A percentile compares a stretch with the other conserved stretches of the same genome.
Evolutionary conservation across 441 rosid genomes (phyloP).

Genomic region (Mallotus repandus): DNA sequence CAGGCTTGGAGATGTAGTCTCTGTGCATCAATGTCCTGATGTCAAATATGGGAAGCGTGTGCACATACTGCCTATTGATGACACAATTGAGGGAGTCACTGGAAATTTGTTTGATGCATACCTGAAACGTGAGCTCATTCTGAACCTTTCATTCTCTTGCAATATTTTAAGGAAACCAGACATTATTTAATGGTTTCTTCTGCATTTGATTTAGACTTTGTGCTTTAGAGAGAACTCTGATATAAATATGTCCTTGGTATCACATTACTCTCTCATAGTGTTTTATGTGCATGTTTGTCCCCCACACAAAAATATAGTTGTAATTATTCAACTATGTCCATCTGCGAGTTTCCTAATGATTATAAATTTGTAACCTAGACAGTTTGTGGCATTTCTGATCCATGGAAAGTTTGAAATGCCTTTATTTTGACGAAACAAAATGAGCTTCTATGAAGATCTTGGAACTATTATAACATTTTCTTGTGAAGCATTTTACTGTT

Average conservation of each 20-base stretch:
- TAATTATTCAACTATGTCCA: neutral
- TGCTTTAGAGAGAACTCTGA: neutral
- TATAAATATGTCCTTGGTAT: neutral
- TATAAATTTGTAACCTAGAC: neutral
- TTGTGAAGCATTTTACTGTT: neutral
- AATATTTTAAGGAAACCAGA: slow-evolving; percentile 17
- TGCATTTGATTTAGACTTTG: slow-evolving; percentile 18
- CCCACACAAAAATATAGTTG: neutral
- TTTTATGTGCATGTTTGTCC: neutral
- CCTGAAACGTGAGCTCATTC: slow-evolving; percentile 66
- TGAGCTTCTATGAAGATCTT: slow-evolving; percentile 10
- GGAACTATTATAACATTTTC: neutral
- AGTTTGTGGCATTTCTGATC: neutral
- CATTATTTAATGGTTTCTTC: neutral
- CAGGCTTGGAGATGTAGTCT: slow-evolving; percentile 88
- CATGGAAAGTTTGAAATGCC: neutral
- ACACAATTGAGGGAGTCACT: slow-evolving; percentile 86
- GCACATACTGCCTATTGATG: slow-evolving; percentile 85
- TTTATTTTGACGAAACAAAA: neutral
- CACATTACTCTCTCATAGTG: neutral
- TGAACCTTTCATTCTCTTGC: neutral
- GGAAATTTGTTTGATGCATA: slow-evolving; percentile 93
- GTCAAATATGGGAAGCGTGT: slow-evolving; percentile 85
- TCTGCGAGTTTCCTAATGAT: neutral
- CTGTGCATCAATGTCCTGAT: slow-evolving; percentile 89